Percentiles rank a stretch among this genome's conserved stretches.
phyloP scores from a whole-genome alignment of 129 eudicot species.

The Flaveria sonorensis region DNA sequence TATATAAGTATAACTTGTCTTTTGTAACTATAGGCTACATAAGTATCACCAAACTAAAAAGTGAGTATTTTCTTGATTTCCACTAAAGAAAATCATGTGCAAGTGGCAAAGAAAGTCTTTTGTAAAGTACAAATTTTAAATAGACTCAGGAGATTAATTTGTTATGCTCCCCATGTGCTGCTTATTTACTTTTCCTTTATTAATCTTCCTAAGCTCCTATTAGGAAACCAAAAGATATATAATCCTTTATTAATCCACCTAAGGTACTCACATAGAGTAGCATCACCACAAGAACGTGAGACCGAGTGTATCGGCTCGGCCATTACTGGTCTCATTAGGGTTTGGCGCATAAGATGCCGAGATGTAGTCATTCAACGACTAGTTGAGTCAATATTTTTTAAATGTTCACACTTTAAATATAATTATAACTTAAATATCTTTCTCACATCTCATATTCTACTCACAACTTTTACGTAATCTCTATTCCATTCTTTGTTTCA shows the following conservation, averaged over 20 bases:
- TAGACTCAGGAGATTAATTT: slow-evolving; percentile 28
- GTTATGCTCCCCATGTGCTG: slow-evolving; percentile 36
- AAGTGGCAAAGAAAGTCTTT: slow-evolving; percentile 24
- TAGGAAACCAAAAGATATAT: slow-evolving; percentile 8
- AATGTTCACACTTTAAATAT: too few species aligned
- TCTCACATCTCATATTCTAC: too few species aligned
- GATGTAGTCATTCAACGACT: too few species aligned
- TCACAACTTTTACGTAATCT: too few species aligned
- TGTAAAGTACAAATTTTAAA: slow-evolving; percentile 4
- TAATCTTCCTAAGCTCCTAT: not conserved
- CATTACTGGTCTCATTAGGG: too few species aligned
- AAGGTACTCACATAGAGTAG: too few species aligned
- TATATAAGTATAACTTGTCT: not conserved
- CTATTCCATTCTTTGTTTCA: too few species aligned
- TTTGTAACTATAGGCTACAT: not conserved
- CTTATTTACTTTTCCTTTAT: slow-evolving; percentile 27
- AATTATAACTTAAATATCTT: too few species aligned
- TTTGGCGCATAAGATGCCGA: too few species aligned
- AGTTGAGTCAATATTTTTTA: too few species aligned
- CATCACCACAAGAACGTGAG: too few species aligned
- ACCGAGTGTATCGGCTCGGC: too few species aligned
- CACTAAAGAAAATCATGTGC: not conserved
- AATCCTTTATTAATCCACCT: not conserved
- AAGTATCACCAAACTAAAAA: not conserved
- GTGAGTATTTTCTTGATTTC: not conserved